phyloP scores from a whole-genome alignment of 192 early-diverging fungal genomes.

The Backusella luteola region DNA sequence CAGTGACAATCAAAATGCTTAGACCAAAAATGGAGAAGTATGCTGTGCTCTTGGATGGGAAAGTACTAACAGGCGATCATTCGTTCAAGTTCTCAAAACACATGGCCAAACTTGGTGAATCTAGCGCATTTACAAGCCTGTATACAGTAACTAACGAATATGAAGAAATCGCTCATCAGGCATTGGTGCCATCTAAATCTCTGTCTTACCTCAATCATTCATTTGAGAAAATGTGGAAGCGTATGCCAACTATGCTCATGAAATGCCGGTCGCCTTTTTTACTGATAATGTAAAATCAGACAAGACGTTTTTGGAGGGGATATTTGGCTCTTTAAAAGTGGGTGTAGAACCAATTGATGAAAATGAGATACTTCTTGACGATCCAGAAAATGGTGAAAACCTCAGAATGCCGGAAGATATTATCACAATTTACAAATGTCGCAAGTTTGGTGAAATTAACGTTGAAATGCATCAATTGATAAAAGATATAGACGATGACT shows the following conservation, averaged over 20 bases:
- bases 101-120: no score
- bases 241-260: neutral
- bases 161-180: neutral
- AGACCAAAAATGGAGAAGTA: no score
- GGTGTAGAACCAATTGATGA: neutral
- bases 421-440: neutral
- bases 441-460: neutral
- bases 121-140: no score
- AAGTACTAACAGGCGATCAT: no score
- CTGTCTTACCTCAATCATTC: neutral
- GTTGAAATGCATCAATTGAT: neutral
- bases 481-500: neutral
- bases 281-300: neutral
- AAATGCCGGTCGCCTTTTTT: neutral
- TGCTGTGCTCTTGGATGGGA: no score
- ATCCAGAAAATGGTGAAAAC: neutral
- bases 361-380: neutral
- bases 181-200: neutral
- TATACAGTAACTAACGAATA: no score
- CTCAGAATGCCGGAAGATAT: neutral
- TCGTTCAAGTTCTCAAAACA: no score
- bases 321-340: neutral
- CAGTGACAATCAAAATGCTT: no score
- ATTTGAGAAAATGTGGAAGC: neutral
- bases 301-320: neutral